Conservation (phyloP, 345 rosid genomes). For the Citrus inodora region DNA sequence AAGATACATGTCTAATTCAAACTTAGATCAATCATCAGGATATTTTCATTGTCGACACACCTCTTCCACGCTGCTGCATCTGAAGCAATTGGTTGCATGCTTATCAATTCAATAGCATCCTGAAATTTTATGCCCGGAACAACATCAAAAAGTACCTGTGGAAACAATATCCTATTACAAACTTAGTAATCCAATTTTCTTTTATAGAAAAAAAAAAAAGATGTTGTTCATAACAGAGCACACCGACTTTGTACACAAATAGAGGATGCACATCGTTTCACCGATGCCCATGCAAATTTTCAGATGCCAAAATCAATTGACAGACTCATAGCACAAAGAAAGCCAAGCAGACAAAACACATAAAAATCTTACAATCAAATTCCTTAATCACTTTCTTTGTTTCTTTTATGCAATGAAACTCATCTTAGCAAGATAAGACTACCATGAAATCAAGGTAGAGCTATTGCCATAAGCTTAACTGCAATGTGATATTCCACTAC, state of each 20-base stretch:
- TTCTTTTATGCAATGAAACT: neutral
- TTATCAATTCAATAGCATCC: conserved; percentile 88
- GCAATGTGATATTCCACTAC: neutral
- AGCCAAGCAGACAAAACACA: neutral
- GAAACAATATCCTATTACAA: conserved; percentile 21
- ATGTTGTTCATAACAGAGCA: neutral
- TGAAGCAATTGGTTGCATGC: conserved; percentile 91
- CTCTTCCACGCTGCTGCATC: conserved; percentile 76
- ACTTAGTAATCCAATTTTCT: neutral
- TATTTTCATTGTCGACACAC: conserved; percentile 31
- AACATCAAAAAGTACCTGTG: conserved; percentile 89
- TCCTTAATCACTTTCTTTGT: neutral
- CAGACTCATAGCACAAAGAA: neutral
- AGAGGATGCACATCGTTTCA: neutral
- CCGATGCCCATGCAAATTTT: neutral
- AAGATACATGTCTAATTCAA: neutral
- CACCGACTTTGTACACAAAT: neutral
- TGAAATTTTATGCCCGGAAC: conserved; percentile 82
- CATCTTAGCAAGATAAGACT: neutral
- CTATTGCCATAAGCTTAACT: neutral
- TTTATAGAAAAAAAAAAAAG: neutral
- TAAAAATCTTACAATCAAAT: neutral
- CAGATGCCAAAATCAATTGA: neutral
- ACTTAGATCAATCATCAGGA: neutral
- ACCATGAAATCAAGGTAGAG: neutral